Evolutionary conservation across 306 rosid genomes (phyloP).

Genomic region (Lotus japonicus): DNA sequence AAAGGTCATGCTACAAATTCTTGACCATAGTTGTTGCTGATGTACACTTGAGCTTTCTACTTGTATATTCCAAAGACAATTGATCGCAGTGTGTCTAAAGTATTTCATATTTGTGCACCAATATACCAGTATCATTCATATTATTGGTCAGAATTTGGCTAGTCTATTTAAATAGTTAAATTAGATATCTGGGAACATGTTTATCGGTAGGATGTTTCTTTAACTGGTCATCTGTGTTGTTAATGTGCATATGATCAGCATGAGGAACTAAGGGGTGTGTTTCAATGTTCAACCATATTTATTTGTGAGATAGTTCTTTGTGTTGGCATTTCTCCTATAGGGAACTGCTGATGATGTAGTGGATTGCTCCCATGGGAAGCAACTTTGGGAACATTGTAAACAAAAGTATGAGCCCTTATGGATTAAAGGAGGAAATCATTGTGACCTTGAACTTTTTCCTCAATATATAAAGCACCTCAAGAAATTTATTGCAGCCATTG

Average conservation of each 20-base stretch:
- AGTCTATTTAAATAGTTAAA: neutral
- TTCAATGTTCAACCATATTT: neutral
- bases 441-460: slow-evolving; percentile 13
- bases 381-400: slow-evolving; percentile 18
- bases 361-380: slow-evolving; percentile 14
- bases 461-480: slow-evolving; percentile 19
- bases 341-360: slow-evolving; percentile 16
- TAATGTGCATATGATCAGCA: neutral
- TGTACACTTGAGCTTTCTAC: neutral
- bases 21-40: neutral
- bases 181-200: neutral
- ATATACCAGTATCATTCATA: neutral
- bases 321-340: slow-evolving; percentile 5
- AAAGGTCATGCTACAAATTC: neutral
- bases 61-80: neutral
- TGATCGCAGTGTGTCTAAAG: neutral
- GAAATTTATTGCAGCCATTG: slow-evolving; percentile 7
- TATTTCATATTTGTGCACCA: neutral
- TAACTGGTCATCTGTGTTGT: neutral
- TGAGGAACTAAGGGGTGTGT: neutral
- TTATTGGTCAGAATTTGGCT: neutral
- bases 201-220: neutral
- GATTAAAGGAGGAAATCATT: slow-evolving; percentile 16
- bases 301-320: neutral
- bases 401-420: slow-evolving; percentile 17